phyloP scores from a whole-genome alignment of 1,284 basidiomycete species.

The Microbotryum intermedium region DNA sequence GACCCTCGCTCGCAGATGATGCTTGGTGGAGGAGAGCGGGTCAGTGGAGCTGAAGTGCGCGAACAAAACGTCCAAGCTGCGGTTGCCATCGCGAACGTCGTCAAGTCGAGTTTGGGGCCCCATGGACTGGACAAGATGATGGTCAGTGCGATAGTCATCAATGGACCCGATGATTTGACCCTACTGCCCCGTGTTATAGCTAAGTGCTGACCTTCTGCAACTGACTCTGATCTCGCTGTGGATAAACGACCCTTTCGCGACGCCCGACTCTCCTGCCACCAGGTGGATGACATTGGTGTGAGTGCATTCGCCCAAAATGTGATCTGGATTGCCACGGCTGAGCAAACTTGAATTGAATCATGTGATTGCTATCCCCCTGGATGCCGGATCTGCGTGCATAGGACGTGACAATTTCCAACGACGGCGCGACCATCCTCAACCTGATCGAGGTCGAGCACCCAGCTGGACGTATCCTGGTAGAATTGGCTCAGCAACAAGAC shows the following conservation, averaged over 20 bases:
- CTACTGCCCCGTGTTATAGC: too few relatives aligned
- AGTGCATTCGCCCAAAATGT: conserved; percentile 34
- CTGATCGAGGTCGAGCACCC: conserved; percentile 44
- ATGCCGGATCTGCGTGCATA: conserved; percentile 36
- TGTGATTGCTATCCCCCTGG: background rate
- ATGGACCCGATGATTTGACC: background rate
- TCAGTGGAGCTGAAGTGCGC: conserved; percentile 28
- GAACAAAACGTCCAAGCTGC: conserved; percentile 69
- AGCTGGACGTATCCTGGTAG: conserved; percentile 79
- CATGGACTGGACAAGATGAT: conserved; percentile 69
- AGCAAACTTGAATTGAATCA: too few relatives aligned
- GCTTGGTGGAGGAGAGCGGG: conserved; percentile 30
- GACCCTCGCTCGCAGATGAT: conserved; percentile 29
- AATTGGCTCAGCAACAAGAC: conserved; percentile 98
- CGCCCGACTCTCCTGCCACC: conserved; percentile 45
- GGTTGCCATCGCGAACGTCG: conserved; percentile 91
- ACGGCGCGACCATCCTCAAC: conserved; percentile 94
- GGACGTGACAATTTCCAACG: conserved; percentile 99
- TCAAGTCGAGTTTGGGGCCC: conserved; percentile 93
- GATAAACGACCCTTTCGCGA: conserved; percentile 6
- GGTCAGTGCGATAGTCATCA: conserved; percentile 1
- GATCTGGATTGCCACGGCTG: background rate
- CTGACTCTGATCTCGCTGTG: background rate
- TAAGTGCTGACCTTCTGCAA: too few relatives aligned
- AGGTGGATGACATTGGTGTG: conserved; percentile 96